Evolutionary conservation across 1,284 basidiomycete species (phyloP).

Genomic region (Naganishia liquefaciens): DNA sequence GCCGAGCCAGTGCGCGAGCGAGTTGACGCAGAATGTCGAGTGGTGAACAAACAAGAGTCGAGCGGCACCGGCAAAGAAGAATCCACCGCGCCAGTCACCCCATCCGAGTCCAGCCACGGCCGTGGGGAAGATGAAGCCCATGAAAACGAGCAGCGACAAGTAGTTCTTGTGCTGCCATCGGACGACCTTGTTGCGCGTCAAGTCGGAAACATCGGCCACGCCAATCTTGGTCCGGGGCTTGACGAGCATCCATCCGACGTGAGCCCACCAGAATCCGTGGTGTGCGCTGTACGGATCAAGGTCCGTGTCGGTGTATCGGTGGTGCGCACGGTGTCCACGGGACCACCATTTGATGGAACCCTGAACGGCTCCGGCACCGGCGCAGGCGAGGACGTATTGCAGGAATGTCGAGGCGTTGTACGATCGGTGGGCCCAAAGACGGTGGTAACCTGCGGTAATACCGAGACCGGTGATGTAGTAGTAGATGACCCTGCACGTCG

Average conservation of each 20-base stretch:
- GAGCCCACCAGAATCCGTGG: slow-evolving; percentile 71
- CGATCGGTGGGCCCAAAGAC: slow-evolving; percentile 86
- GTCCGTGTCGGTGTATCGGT: slow-evolving; percentile 92
- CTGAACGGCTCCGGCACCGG: slow-evolving; percentile 82
- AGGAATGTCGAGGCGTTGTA: slow-evolving; percentile 83
- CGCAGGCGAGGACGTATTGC: slow-evolving; percentile 73
- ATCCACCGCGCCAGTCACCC: slow-evolving; percentile 82
- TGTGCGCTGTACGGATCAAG: slow-evolving; percentile 92
- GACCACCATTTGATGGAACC: slow-evolving; percentile 95
- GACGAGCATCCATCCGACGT: slow-evolving; percentile 89
- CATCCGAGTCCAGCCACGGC: slow-evolving; percentile 74
- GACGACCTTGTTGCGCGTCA: slow-evolving; percentile 73
- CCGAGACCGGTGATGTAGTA: slow-evolving; percentile 83
- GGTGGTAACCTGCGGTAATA: slow-evolving; percentile 74
- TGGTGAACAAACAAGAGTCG: slow-evolving; percentile 86
- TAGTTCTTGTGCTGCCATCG: slow-evolving; percentile 84
- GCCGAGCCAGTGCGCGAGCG: slow-evolving; percentile 90
- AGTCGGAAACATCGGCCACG: slow-evolving; percentile 81
- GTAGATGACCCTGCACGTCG: slow-evolving; percentile 61
- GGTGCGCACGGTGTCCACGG: slow-evolving; percentile 89
- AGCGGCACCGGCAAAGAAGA: slow-evolving; percentile 79
- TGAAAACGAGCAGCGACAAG: slow-evolving; percentile 67
- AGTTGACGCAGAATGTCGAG: slow-evolving; percentile 94
- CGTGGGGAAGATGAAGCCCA: slow-evolving; percentile 75
- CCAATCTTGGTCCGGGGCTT: slow-evolving; percentile 85